Percentiles rank a stretch among this genome's conserved stretches.
Evolutionary conservation across 768 basidiomycete genomes (phyloP).

Genomic region (Daedaleopsis nitida): DNA sequence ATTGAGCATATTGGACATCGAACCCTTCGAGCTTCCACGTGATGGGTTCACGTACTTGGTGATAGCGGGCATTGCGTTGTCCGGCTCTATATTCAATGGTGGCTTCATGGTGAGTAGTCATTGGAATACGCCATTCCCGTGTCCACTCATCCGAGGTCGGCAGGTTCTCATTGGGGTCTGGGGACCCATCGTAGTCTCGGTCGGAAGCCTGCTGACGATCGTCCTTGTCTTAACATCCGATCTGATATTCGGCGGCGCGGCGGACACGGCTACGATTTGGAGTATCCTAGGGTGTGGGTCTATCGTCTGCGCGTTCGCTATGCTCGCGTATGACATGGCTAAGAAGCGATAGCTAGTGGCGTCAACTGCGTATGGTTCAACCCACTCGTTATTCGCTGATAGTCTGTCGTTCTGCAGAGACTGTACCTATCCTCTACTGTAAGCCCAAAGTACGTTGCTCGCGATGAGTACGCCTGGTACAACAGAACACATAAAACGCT

Average conservation of each 20-base stretch:
- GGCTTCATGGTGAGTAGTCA: constrained; percentile 73
- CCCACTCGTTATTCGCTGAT: not conserved
- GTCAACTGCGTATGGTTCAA: not conserved
- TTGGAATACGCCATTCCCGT: not conserved
- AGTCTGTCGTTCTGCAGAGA: too few species aligned
- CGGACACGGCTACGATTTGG: constrained; percentile 64
- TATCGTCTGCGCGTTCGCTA: constrained; percentile 82
- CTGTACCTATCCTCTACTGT: too few species aligned
- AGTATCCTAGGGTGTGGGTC: constrained; percentile 75
- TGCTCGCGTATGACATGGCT: constrained; percentile 72
- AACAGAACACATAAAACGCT: too few species aligned
- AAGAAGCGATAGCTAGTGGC: constrained; percentile 7
- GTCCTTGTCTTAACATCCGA: constrained; percentile 86
- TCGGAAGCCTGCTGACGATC: constrained; percentile 93
- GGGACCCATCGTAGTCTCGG: constrained; percentile 87
- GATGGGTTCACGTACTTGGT: constrained; percentile 45
- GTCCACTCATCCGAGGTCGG: constrained; percentile 5
- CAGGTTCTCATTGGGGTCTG: constrained; percentile 82
- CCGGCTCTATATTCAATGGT: constrained; percentile 80
- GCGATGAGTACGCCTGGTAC: too few species aligned
- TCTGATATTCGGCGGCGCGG: constrained; percentile 65
- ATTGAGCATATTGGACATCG: constrained; percentile 65
- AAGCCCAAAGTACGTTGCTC: too few species aligned
- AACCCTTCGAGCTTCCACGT: constrained; percentile 67
- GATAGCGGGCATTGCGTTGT: constrained; percentile 68